Base-by-base conservation (phyloP, 2,329 filamentous ascomycete species). In the Podosphaera xanthii region DNA sequence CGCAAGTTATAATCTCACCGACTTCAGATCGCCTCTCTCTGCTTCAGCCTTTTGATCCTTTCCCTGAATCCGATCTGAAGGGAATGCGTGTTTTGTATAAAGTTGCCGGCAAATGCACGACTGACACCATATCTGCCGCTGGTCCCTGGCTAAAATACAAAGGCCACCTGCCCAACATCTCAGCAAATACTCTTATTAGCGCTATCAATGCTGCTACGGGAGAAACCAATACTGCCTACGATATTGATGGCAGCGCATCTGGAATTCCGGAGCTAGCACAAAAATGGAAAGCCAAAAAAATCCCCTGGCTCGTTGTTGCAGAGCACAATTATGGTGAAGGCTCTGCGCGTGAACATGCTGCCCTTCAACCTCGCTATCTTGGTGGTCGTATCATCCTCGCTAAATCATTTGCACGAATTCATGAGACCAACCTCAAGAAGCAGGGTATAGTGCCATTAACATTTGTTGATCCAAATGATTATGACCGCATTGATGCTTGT, bases 341-440 rank as follows among this genome's bases (percentile, higher is more conserved):
- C 22, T 89, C 82, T 71, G 97, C 92, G 63, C 89, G 92, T 80
- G 92, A 98, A 79, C 92, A 98, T 73, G 92, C 92, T 67, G 92
- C 92, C 73, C 83, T 98, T 63, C 91, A 98, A 79, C 92, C 92
- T 71, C 84, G 92, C 72, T 91, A 97, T 77, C 84, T 98, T 65
- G 92, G 92, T 70, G 92, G 91, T 73, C 81, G 96, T 69, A 92
- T 91, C 70, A 95, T 98, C 77, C 94, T 98, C 72, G 90, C 86
- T 70, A 85, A 88, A 71, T 87, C 82, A 64, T 98, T 98, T 72
- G 92, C 92, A 70, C 92, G 92, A 86, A 98, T 98, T 71, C 92
- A 98, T 81, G 92, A 98, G 81, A 98, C 92, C 78, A 98, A 98
- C 82, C 76, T 98, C 78, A 98, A 98, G 87, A 98, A 98, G 85